A percentile compares a stretch with the other conserved stretches of the same genome.
phyloP scores from a whole-genome alignment of 1,284 basidiomycete species.

The Boletellus dicymbophilus region DNA sequence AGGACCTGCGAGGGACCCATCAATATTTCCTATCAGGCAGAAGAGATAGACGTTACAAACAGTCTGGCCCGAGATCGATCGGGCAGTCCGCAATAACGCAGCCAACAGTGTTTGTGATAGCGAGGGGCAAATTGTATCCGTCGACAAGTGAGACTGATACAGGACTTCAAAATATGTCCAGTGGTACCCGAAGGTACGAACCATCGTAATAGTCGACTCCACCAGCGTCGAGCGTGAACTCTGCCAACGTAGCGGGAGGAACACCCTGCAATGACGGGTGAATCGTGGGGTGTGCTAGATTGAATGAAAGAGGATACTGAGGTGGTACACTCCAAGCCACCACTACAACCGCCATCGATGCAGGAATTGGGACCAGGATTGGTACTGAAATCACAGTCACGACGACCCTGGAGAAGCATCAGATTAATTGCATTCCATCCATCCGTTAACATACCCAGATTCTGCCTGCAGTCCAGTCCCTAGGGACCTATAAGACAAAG shows the following conservation, averaged over 20 bases:
- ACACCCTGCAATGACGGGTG: slow-evolving; percentile 41
- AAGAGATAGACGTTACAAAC: slow-evolving; percentile 22
- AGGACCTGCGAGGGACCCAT: slow-evolving; percentile 39
- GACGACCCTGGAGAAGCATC: slow-evolving; percentile 30
- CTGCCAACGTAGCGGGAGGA: slow-evolving; percentile 62
- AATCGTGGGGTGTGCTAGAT: neutral
- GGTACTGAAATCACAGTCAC: slow-evolving; percentile 39
- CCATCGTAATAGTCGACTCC: slow-evolving; percentile 31
- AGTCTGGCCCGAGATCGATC: slow-evolving; percentile 44
- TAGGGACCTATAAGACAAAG: slow-evolving; percentile 25
- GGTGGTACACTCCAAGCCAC: slow-evolving; percentile 53
- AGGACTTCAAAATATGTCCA: slow-evolving; percentile 1
- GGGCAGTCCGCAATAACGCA: slow-evolving; percentile 44
- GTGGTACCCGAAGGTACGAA: slow-evolving; percentile 1
- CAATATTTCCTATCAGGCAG: neutral
- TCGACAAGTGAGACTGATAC: slow-evolving; percentile 43
- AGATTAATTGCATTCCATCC: neutral
- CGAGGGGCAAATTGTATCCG: slow-evolving; percentile 49
- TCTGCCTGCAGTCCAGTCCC: slow-evolving; percentile 29
- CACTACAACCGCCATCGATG: slow-evolving; percentile 56
- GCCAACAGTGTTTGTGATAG: slow-evolving; percentile 40
- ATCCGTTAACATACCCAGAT: slow-evolving; percentile 27
- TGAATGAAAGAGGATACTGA: slow-evolving; percentile 35
- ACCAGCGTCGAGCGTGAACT: slow-evolving; percentile 47
- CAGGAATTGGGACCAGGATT: slow-evolving; percentile 55